Evolutionary conservation across 192 early-diverging fungal genomes (phyloP).

Genomic region (Mortierella alpina): DNA sequence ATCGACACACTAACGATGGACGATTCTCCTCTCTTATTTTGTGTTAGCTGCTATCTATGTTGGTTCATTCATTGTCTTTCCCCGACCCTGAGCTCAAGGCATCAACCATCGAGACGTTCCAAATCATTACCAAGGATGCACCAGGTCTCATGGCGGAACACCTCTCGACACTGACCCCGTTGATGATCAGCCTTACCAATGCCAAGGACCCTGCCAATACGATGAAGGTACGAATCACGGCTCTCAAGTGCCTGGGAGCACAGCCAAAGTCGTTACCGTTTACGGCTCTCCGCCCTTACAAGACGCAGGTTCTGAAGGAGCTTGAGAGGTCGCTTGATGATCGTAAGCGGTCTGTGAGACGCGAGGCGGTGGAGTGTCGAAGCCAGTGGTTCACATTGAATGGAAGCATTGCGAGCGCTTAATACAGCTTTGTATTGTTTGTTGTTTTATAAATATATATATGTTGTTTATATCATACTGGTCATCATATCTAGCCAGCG

Average conservation of each 20-base stretch:
- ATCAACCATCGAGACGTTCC: conserved; percentile 81
- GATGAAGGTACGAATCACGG: conserved; percentile 75
- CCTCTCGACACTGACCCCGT: conserved; percentile 54
- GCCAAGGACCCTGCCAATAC: conserved; percentile 50
- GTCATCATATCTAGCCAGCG: neutral
- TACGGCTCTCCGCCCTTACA: conserved; percentile 69
- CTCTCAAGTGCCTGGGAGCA: conserved; percentile 75
- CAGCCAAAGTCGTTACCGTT: conserved; percentile 73
- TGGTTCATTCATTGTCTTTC: conserved; percentile 79
- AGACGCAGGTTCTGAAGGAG: conserved; percentile 69
- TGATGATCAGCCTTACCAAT: conserved; percentile 54
- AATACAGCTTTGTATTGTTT: conserved; percentile 9
- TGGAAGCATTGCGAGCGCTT: conserved; percentile 41
- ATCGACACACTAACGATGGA: neutral
- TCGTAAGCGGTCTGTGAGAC: conserved; percentile 86
- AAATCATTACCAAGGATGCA: conserved; percentile 76
- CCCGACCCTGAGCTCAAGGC: conserved; percentile 74
- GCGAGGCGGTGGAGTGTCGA: conserved; percentile 87
- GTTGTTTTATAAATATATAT: neutral
- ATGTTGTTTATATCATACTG: conserved; percentile 2
- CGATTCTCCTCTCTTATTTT: neutral
- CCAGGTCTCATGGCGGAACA: conserved; percentile 73
- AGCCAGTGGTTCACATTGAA: conserved; percentile 79
- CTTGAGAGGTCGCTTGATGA: conserved; percentile 83
- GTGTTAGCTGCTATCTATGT: conserved; percentile 76